Evolutionary conservation across 768 basidiomycete genomes (phyloP).

Genomic region (Boletus subparvulus): DNA sequence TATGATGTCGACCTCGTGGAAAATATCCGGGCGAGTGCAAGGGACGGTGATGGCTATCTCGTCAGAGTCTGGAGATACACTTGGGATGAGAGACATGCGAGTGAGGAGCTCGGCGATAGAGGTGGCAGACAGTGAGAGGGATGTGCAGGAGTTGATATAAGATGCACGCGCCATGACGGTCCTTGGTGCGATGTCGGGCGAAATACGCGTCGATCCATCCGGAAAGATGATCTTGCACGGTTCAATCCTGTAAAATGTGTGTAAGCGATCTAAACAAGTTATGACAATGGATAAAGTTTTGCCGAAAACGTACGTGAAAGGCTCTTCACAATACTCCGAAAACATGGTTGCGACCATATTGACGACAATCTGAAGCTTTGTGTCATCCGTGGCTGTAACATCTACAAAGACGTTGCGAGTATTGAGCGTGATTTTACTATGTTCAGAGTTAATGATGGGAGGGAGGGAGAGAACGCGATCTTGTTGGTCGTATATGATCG

Average conservation of each 20-base stretch:
- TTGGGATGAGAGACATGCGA: conserved; percentile 76
- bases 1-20: conserved; percentile 98
- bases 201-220: conserved; percentile 71
- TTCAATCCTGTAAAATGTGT: conserved; percentile 65
- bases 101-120: conserved; percentile 72
- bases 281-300: not conserved
- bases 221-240: conserved; percentile 84
- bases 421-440: conserved; percentile 94
- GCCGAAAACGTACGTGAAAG: conserved; percentile 72
- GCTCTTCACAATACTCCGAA: conserved; percentile 89
- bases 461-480: conserved; percentile 94
- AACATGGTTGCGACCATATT: conserved; percentile 98
- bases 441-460: conserved; percentile 96
- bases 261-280: not conserved
- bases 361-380: conserved; percentile 93
- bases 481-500: conserved; percentile 91
- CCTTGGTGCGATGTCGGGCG: conserved; percentile 78
- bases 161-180: conserved; percentile 74
- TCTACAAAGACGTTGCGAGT: conserved; percentile 96
- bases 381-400: conserved; percentile 93
- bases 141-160: conserved; percentile 96
- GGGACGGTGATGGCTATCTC: conserved; percentile 78
- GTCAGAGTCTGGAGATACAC: conserved; percentile 52
- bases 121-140: conserved; percentile 63
- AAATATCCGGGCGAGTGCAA: conserved; percentile 94